These are phyloP conservation scores for Aspergillus kassunensis DNA, from an alignment of 495 filamentous ascomycete genomes.

Conservation along the genomic window DNA sequence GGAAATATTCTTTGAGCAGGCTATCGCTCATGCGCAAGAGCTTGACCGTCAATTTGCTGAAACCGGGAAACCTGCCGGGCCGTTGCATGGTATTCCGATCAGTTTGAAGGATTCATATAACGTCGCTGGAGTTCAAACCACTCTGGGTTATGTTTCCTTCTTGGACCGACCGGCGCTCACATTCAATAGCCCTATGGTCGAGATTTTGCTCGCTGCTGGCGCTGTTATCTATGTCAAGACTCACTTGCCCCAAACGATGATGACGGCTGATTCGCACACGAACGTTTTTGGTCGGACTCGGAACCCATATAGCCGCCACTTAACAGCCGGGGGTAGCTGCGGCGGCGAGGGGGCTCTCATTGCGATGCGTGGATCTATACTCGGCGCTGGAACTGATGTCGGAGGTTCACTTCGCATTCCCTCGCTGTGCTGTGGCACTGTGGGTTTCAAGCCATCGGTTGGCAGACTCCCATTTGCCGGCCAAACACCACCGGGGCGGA, in stretches of 20 bases:
- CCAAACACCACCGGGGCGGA: slow-evolving; percentile 34
- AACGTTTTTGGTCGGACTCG: slow-evolving; percentile 41
- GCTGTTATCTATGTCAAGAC: slow-evolving; percentile 60
- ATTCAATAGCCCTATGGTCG: slow-evolving; percentile 38
- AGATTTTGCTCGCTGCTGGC: slow-evolving; percentile 28
- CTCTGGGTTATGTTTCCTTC: slow-evolving; percentile 38
- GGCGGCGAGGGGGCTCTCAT: slow-evolving; percentile 64
- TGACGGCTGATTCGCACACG: slow-evolving; percentile 43
- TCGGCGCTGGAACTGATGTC: slow-evolving; percentile 66
- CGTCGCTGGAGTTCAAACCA: slow-evolving; percentile 42
- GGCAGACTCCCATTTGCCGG: slow-evolving; percentile 47
- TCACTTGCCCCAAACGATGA: slow-evolving; percentile 51
- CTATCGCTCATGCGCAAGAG: slow-evolving; percentile 28
- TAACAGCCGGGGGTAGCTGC: slow-evolving; percentile 55
- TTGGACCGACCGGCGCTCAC: slow-evolving; percentile 43
- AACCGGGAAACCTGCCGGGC: slow-evolving; percentile 44
- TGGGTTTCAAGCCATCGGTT: slow-evolving; percentile 56
- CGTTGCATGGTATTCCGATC: slow-evolving; percentile 61
- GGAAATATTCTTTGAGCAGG: slow-evolving; percentile 50
- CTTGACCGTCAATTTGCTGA: slow-evolving; percentile 31
- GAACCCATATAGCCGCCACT: slow-evolving; percentile 48
- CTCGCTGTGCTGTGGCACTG: slow-evolving; percentile 56
- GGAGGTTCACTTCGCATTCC: slow-evolving; percentile 60
- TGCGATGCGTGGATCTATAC: slow-evolving; percentile 50
- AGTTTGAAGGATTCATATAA: slow-evolving; percentile 61